Conservation (phyloP, 2,329 filamentous ascomycete species). For the Clonostachys rhizophaga region DNA sequence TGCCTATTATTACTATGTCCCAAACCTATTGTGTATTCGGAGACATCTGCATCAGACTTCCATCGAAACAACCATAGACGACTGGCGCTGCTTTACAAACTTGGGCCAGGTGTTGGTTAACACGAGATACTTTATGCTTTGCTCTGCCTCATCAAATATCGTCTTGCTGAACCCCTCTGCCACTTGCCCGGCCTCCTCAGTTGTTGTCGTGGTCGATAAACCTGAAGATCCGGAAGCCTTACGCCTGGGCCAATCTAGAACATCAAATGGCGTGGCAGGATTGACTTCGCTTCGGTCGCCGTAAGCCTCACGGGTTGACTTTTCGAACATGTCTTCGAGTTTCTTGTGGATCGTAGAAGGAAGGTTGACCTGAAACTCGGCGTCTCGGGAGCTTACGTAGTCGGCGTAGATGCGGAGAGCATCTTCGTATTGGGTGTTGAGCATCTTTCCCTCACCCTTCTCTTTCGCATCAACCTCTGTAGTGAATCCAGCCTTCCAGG, state of each 20-base stretch:
- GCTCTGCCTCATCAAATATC: slow-evolving; percentile 57
- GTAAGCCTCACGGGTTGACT: slow-evolving; percentile 35
- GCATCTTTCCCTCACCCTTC: slow-evolving; percentile 11
- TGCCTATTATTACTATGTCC: too few species aligned
- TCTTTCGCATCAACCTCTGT: slow-evolving; percentile 3
- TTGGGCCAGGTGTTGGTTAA: slow-evolving; percentile 67
- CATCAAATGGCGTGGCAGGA: slow-evolving; percentile 35
- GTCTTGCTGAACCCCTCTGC: slow-evolving; percentile 42
- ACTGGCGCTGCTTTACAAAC: slow-evolving; percentile 39
- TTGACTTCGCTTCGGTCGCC: slow-evolving; percentile 24
- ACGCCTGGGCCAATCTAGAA: slow-evolving; percentile 10
- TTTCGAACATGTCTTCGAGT: slow-evolving; percentile 52
- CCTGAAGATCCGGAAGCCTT: slow-evolving; percentile 7
- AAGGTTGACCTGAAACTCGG: slow-evolving; percentile 63
- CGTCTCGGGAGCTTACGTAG: slow-evolving; percentile 53
- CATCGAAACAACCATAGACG: slow-evolving; percentile 13
- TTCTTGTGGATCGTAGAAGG: slow-evolving; percentile 44
- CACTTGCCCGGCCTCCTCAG: slow-evolving; percentile 29
- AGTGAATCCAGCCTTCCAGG: slow-evolving; percentile 37
- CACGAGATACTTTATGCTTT: slow-evolving; percentile 62
- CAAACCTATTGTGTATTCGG: too few species aligned
- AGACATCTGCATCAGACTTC: too few species aligned
- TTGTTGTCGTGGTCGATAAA: slow-evolving; percentile 13
- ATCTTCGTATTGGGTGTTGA: slow-evolving; percentile 45
- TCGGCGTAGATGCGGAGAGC: slow-evolving; percentile 58